Evolutionary conservation across 2,329 filamentous ascomycete species (phyloP), one percentile per base, ranked within the genome.

Genomic region (Cercospora beticola): DNA sequence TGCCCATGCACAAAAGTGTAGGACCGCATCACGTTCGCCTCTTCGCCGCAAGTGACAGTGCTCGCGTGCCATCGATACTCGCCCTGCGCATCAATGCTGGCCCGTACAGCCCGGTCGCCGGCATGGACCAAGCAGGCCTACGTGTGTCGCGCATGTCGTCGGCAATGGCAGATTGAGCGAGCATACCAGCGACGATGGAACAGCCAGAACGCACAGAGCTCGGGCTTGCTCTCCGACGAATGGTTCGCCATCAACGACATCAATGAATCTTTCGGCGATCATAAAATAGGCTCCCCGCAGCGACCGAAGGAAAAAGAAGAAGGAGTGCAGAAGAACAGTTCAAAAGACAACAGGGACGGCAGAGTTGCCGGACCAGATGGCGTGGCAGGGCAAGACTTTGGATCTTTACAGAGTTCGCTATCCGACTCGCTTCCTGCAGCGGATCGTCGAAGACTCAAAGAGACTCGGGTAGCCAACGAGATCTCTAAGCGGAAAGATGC

Each of bases 221-320:
- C 43, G 23, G 43, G 33, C 28, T 49, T 54, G 21, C n/a, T 18
- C 57, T 54, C 57, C 59, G 68, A 70, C 12, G 66, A 60, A 9
- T 72, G 67, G 68, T 71, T 70, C 62, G 70, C 65, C 9, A 60
- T 74, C 52, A 74, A 74, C 68, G 70, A 74, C 56, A 72, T 73
- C 60, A 73, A 56, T 65, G 70, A 73, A 14, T 43, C 49, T 9
- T 73, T 66, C 46, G 30, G 28, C 28, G 46, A 31, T 30, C 33
- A 54, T 18, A 28, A 46, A n/a, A 26, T 46, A 12, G 21, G 5
- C n/a, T 12, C 67, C 2, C 28, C n/a, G 31, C 18, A 60, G 21
- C 60, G 60, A 18, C 40, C 54, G 31, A 57, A 65, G 46, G 57
- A 18, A 9, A 40, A 46, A 43, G 33, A 40, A 46, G 40, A 54